Conservation (phyloP, 305 asterid genomes). For the Caryopteris hybrid region DNA sequence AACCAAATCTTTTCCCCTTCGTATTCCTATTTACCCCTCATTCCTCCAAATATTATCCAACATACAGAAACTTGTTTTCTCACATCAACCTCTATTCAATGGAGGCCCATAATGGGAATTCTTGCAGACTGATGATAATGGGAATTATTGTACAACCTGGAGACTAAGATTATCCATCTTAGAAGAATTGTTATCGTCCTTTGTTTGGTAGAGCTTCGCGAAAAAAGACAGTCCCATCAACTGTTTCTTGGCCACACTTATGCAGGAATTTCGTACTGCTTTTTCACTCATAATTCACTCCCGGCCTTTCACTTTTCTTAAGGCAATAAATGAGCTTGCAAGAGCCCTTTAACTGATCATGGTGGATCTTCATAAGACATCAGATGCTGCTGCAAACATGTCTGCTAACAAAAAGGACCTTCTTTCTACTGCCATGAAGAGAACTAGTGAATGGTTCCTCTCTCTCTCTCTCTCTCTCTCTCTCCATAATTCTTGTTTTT, state of each 20-base stretch:
- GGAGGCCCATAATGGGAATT: slow-evolving; percentile 29
- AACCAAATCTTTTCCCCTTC: slow-evolving; percentile 25
- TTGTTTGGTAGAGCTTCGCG: slow-evolving; percentile 5
- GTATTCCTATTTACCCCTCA: slow-evolving; percentile 9
- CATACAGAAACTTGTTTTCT: no score
- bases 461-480: slow-evolving; percentile 1
- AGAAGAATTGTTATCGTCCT: background rate
- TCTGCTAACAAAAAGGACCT: slow-evolving; percentile 54
- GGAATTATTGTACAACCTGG: slow-evolving; percentile 10
- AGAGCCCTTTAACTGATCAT: slow-evolving; percentile 13
- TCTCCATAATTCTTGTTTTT: background rate
- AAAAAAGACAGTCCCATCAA: background rate
- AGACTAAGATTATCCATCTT: slow-evolving; percentile 17
- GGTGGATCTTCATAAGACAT: slow-evolving; percentile 41
- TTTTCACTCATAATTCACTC: background rate
- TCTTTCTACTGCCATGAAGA: slow-evolving; percentile 73
- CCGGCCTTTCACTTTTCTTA: background rate
- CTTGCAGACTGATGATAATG: background rate
- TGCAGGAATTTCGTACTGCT: background rate
- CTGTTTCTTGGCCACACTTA: slow-evolving; percentile 10
- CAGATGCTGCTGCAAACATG: slow-evolving; percentile 28
- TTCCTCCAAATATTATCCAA: slow-evolving; percentile 16
- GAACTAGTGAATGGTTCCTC: slow-evolving; percentile 80
- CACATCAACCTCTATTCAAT: background rate
- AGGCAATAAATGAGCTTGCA: slow-evolving; percentile 10